Percentiles rank a stretch among this genome's conserved stretches.
phyloP scores from a whole-genome alignment of 306 rosid species.

The Fragaria ananassa region DNA sequence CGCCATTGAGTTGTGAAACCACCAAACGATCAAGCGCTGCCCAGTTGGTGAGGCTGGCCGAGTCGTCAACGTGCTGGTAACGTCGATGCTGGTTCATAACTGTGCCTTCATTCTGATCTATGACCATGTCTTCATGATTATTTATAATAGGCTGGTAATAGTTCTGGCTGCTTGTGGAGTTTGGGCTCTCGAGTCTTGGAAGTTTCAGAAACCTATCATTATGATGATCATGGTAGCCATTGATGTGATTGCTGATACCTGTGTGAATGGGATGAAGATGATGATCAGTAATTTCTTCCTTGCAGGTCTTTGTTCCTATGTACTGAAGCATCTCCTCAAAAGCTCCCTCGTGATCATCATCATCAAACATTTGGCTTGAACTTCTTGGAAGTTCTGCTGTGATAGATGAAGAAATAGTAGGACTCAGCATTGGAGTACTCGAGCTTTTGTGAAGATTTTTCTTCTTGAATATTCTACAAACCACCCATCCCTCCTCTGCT shows the following conservation, averaged over 20 bases:
- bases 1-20: conserved; percentile 76
- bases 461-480: conserved; percentile 91
- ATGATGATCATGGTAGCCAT: conserved; percentile 37
- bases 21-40: conserved; percentile 72
- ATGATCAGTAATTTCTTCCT: conserved; percentile 51
- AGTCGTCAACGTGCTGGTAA: conserved; percentile 25
- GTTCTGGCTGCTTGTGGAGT: conserved; percentile 45
- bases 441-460: conserved; percentile 73
- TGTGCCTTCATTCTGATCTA: conserved; percentile 3
- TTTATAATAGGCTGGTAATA: conserved; percentile 41
- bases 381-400: conserved; percentile 36
- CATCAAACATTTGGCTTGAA: conserved; percentile 40
- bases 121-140: conserved; percentile 15
- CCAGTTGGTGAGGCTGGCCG: conserved; percentile 53
- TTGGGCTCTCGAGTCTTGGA: conserved; percentile 71
- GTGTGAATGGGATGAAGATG: conserved; percentile 29
- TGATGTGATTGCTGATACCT: not conserved
- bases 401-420: conserved; percentile 19
- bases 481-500: conserved; percentile 91
- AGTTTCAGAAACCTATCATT: conserved; percentile 53
- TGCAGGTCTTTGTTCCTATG: conserved; percentile 54
- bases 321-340: conserved; percentile 70
- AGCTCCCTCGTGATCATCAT: conserved; percentile 49
- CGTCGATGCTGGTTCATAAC: conserved; percentile 24
- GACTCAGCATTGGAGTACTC: conserved; percentile 42